These are phyloP conservation scores for Porogramme epimiltina DNA, from an alignment of 1,284 basidiomycete species.

Conservation along the genomic window DNA sequence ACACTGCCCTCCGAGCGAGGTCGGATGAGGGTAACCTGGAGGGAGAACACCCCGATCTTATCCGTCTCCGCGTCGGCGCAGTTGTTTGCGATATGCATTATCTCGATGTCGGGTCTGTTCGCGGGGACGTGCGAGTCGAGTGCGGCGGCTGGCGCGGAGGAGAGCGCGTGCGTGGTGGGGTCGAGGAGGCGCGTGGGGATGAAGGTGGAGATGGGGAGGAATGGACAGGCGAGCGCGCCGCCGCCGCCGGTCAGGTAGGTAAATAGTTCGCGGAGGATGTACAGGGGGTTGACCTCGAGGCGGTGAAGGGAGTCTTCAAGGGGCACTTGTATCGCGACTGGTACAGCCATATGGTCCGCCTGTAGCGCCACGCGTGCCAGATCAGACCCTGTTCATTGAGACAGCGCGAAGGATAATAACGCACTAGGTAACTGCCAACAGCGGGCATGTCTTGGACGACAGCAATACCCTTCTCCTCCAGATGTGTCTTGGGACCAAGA, in stretches of 20 bases:
- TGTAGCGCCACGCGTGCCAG: no score
- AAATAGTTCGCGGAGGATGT: conserved; percentile 28
- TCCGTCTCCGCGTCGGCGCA: conserved; percentile 12
- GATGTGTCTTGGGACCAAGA: conserved; percentile 31
- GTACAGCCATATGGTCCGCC: conserved; percentile 36
- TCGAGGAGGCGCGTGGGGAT: conserved; percentile 29
- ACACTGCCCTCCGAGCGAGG: conserved; percentile 37
- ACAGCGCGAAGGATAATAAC: no score
- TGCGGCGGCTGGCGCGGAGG: background rate
- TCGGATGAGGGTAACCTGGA: conserved; percentile 32
- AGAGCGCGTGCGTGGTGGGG: background rate
- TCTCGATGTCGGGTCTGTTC: conserved; percentile 38
- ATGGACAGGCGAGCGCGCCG: conserved; percentile 32
- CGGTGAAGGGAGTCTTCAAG: conserved; percentile 28
- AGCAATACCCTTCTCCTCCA: conserved; percentile 28
- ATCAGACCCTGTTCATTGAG: no score
- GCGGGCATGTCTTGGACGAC: conserved; percentile 33
- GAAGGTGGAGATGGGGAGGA: conserved; percentile 31
- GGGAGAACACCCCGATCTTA: conserved; percentile 27
- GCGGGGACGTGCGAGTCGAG: conserved; percentile 21
- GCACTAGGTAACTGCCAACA: conserved; percentile 32
- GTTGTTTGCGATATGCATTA: conserved; percentile 32
- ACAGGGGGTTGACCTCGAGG: conserved; percentile 16
- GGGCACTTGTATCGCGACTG: conserved; percentile 30
- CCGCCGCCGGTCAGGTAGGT: conserved; percentile 32